phyloP scores from a whole-genome alignment of 257 asterid species.

The Przewalskia tangutica region DNA sequence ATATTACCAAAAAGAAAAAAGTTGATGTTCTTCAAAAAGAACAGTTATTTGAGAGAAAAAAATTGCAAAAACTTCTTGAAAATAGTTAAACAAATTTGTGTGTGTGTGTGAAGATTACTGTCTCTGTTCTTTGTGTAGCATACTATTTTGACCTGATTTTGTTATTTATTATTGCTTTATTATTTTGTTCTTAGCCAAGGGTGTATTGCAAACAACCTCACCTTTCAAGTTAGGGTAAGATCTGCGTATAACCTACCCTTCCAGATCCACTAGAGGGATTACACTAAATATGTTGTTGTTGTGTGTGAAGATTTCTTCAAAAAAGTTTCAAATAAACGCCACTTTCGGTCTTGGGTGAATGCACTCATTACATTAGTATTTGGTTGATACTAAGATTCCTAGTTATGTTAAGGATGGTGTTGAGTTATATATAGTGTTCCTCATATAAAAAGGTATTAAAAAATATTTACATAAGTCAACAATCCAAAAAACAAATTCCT shows the following conservation, averaged over 20 bases:
- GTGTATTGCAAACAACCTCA: too few species aligned
- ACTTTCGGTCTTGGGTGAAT: not conserved
- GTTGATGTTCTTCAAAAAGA: not conserved
- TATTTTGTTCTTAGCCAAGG: too few species aligned
- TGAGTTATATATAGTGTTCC: not conserved
- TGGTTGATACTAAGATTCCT: not conserved
- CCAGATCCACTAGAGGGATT: too few species aligned
- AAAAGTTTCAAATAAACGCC: not conserved
- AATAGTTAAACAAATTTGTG: not conserved
- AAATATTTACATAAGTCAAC: not conserved
- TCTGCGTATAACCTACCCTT: too few species aligned
- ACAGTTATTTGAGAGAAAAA: not conserved
- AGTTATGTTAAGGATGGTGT: not conserved
- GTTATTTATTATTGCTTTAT: too few species aligned
- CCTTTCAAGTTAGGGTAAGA: too few species aligned
- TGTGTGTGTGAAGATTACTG: too few species aligned
- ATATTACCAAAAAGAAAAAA: too few species aligned
- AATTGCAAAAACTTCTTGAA: not conserved
- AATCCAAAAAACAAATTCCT: not conserved
- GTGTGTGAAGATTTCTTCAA: not conserved
- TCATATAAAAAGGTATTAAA: not conserved
- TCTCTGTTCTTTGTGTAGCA: too few species aligned
- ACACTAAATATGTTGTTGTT: not conserved
- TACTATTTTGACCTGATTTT: too few species aligned
- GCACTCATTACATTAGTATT: not conserved